Evolutionary conservation across 2,329 filamentous ascomycete species (phyloP), one percentile per base, ranked within the genome.

Genomic region (Knufia petricola): DNA sequence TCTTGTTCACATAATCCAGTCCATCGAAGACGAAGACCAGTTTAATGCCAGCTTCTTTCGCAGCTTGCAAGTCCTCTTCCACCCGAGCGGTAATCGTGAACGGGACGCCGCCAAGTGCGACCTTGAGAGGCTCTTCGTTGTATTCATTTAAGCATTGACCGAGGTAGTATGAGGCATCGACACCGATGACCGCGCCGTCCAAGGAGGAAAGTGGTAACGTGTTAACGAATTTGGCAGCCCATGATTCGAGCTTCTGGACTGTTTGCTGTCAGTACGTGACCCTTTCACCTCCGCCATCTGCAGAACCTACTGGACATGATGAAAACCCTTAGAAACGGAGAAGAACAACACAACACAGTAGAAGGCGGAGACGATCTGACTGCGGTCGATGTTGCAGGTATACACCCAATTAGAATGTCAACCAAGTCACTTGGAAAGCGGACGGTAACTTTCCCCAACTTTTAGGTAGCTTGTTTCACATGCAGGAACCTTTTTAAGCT

Each of bases 1-100:
- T 82, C 60, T 85, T 84, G 50, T 84, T 85, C 32, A 81, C 81
- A 52, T 88, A 77, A 32, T 87, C 80, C 60, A 95, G 78, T 30
- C 92, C 92, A 64, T 90, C 86, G 67, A 98, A 98, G 45, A 98
- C 76, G 65, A 98, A 96, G 54, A 94, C 71, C 1, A 86, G 86
- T n/a, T 73, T 79, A 46, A 94, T 82, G 17, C 78, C 77, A 59
- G 82, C 71, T 39, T 76, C 75, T 52, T 79, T 78, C 74, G 92
- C 87, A 50, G 73, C 72, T 52, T 84, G 76, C 24, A 98, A 72
- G 58, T 94, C 86, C 44, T 77, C 75, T 62, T 86, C 79, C 54
- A 98, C 83, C 60, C 84, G 83, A 55, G 71, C 73, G 65, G 79
- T 79, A 61, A 96, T 76, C 46, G 85, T 85, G 52, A 85, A 80